These are phyloP conservation scores for Kuraishia capsulata DNA, from an alignment of 805 yeast genomes.

Conservation along the genomic window DNA sequence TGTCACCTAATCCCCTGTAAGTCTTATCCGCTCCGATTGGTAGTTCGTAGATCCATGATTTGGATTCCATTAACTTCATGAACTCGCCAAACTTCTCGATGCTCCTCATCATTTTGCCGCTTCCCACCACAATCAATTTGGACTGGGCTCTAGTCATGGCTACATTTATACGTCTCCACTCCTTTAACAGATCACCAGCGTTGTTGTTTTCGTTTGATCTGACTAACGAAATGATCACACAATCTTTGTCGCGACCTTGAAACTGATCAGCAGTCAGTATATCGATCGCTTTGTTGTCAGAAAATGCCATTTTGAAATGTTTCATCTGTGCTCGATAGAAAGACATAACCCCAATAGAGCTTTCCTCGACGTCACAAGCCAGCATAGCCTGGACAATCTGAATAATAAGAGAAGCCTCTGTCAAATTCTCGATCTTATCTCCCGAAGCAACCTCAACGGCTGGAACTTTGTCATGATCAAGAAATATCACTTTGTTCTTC, in stretches of 20 bases:
- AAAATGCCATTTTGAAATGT: conserved; percentile 26
- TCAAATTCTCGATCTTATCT: conserved; percentile 64
- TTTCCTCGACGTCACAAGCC: conserved; percentile 47
- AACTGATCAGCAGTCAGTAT: conserved; percentile 89
- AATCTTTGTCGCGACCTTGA: conserved; percentile 93
- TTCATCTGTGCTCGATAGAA: conserved; percentile 76
- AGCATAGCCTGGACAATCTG: conserved; percentile 54
- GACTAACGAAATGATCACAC: conserved; percentile 84
- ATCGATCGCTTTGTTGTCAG: conserved; percentile 42
- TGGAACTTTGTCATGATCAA: conserved; percentile 67
- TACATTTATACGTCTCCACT: conserved; percentile 90
- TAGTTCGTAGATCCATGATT: conserved; percentile 50
- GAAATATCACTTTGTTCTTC: conserved; percentile 56
- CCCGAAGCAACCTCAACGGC: conserved; percentile 47
- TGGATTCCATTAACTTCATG: conserved; percentile 42
- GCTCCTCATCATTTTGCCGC: conserved; percentile 48
- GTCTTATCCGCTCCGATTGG: conserved; percentile 1
- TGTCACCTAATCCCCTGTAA: neutral
- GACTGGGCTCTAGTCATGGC: conserved; percentile 87
- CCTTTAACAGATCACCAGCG: conserved; percentile 74
- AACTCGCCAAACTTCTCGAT: conserved; percentile 49
- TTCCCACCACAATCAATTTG: conserved; percentile 79
- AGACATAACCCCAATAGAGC: conserved; percentile 79
- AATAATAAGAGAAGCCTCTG: conserved; percentile 59
- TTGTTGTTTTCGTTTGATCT: conserved; percentile 58